Conservation (phyloP, 2,329 filamentous ascomycete species). For the Beauveria rudraprayagi region DNA sequence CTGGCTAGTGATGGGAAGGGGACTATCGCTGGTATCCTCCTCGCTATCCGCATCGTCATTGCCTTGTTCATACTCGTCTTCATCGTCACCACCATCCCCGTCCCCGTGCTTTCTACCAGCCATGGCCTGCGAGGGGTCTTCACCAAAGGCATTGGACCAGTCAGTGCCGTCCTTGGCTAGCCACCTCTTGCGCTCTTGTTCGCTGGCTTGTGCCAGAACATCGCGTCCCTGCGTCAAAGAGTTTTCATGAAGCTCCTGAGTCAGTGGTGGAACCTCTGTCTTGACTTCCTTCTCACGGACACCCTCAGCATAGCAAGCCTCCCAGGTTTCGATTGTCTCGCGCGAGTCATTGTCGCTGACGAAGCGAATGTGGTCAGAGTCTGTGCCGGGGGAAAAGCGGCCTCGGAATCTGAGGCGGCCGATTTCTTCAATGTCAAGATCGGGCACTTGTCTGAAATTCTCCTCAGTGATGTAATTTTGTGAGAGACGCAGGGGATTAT, state of each 20-base stretch:
- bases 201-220: constrained; percentile 62
- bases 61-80: constrained; percentile 32
- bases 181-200: constrained; percentile 71
- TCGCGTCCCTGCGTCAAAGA: constrained; percentile 74
- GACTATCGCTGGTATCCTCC: constrained; percentile 35
- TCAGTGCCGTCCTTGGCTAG: constrained; percentile 71
- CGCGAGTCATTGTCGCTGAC: constrained; percentile 80
- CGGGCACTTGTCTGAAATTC: constrained; percentile 61
- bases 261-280: constrained; percentile 62
- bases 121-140: constrained; percentile 55
- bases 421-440: constrained; percentile 69
- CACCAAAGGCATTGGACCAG: constrained; percentile 79
- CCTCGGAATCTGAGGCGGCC: constrained; percentile 74
- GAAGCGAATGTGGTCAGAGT: constrained; percentile 76
- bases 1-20: constrained; percentile 53
- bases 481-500: constrained; percentile 64
- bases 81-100: constrained; percentile 26
- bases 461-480: constrained; percentile 88
- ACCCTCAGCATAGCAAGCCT: constrained; percentile 82
- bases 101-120: constrained; percentile 22
- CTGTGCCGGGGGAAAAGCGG: constrained; percentile 82
- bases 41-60: constrained; percentile 26
- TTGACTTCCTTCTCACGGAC: constrained; percentile 65
- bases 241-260: constrained; percentile 72
- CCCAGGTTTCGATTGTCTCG: constrained; percentile 92